These are phyloP conservation scores for Toxoplasma gondii DNA, from an alignment of 169 alveolate species.

Conservation along the genomic window DNA sequence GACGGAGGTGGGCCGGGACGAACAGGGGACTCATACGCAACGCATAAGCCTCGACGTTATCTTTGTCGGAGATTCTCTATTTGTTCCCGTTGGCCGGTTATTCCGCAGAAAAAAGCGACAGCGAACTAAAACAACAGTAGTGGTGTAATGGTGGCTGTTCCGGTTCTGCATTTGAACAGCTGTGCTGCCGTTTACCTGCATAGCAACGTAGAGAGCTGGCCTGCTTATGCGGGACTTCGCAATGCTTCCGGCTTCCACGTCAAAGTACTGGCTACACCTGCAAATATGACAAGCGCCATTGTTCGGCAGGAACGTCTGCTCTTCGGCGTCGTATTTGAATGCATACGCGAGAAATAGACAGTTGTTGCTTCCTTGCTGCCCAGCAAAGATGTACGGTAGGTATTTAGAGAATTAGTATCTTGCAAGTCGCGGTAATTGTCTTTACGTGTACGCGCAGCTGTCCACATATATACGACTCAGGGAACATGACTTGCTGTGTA, in stretches of 20 bases:
- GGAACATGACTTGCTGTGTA: background rate
- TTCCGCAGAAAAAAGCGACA: no score
- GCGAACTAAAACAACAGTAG: no score
- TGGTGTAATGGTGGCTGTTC: no score
- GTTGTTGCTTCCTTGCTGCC: no score
- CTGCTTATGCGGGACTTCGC: constrained; percentile 34
- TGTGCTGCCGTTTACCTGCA: constrained; percentile 38
- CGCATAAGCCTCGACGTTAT: background rate
- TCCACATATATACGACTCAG: background rate
- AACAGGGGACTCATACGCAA: background rate
- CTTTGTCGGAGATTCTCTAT: no score
- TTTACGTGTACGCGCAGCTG: background rate
- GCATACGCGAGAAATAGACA: no score
- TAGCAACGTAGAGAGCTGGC: constrained; percentile 51
- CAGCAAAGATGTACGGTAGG: no score
- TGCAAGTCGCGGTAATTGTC: no score
- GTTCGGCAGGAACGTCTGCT: background rate
- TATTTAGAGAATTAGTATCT: no score
- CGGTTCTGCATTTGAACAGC: background rate
- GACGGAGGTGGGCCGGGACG: background rate
- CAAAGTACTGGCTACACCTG: constrained; percentile 51
- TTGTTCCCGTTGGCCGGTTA: no score
- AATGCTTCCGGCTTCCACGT: constrained; percentile 56
- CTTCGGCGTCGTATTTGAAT: no score
- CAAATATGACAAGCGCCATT: background rate